Evolutionary conservation across 495 filamentous ascomycete species (phyloP).

Genomic region (Xylaria bambusicola): DNA sequence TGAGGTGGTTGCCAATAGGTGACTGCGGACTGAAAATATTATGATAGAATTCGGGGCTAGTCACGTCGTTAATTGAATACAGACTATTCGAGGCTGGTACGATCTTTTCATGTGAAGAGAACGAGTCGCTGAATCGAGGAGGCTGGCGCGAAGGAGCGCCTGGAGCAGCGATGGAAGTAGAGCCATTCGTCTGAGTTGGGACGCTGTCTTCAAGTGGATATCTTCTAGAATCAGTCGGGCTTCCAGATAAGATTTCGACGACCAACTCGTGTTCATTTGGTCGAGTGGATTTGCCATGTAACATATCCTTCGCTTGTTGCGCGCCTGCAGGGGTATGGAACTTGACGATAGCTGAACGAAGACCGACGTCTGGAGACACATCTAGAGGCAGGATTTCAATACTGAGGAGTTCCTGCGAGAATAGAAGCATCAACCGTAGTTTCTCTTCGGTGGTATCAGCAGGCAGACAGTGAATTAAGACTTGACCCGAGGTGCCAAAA

Average conservation of each 20-base stretch:
- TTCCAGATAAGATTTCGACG: conserved; percentile 68
- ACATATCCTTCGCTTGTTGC: conserved; percentile 70
- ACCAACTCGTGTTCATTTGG: conserved; percentile 75
- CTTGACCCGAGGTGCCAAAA: conserved; percentile 47
- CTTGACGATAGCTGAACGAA: conserved; percentile 70
- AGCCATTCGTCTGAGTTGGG: conserved; percentile 42
- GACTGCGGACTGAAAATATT: conserved; percentile 83
- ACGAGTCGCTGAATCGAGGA: conserved; percentile 74
- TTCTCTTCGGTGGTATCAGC: conserved; percentile 69
- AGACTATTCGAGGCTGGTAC: conserved; percentile 62
- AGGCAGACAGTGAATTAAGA: conserved; percentile 75
- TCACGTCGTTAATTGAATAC: conserved; percentile 59
- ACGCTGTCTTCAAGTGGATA: conserved; percentile 41
- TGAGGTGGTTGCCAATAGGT: conserved; percentile 73
- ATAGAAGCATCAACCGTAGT: conserved; percentile 79
- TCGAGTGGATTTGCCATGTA: conserved; percentile 79
- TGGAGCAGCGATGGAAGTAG: conserved; percentile 57
- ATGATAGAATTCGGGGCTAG: conserved; percentile 62
- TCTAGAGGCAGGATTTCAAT: conserved; percentile 70
- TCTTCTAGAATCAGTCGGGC: conserved; percentile 40
- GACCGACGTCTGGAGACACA: conserved; percentile 68
- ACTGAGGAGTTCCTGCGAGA: conserved; percentile 78
- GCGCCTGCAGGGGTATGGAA: conserved; percentile 74
- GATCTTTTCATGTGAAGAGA: conserved; percentile 72
- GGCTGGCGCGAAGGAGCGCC: conserved; percentile 65